Base-by-base conservation (phyloP, 108 stramenopile genomes). In the Nitzschia putrida region DNA sequence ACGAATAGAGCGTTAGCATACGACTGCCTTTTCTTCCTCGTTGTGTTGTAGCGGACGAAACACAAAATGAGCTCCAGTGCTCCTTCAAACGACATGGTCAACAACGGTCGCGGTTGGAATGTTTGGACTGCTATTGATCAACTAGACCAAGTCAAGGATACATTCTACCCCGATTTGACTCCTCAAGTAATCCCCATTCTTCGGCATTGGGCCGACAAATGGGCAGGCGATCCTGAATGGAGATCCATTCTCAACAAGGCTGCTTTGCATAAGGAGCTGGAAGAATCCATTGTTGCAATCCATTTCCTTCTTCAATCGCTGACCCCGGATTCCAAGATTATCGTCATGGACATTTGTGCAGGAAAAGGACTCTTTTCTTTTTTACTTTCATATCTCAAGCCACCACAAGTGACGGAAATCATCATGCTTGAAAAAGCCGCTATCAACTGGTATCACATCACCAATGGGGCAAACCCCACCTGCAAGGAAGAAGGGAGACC, bases 331-430 rank as follows among this genome's bases (percentile, higher is more conserved):
- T 57, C 41, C 8, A 51, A 23, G 5, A 13, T 40, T 16, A 81
- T 61, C 34, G 47, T 53, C 4, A 72, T 73, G 40, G 88, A 90
- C 59, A 82, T 85, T 26, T 87, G 86, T 71, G 81, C 77, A 14
- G 88, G 88, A 50, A 90, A 90, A 68, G 88, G 88, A 1, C 68
- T 90, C 9, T 76, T 83, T 3, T 85, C 86, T 10, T 79, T 87
- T 79, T 73, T 90, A 0, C 51, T 83, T 45, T 83, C 83, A 0
- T 90, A 82, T 41, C 39, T 79, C 22, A 55, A 56, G 63, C 79
- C 55, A 60, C 82, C 67, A 47, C 66, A 63, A 66, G 63, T 74
- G 23, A 34, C 63, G 6, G 41, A 61, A 11, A 85, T 87, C 45
- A 71, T 90, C 25, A 77, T 90, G 82, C 61, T 90, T 20, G 88